Evolutionary conservation across 2,329 filamentous ascomycete species (phyloP).

Genomic region (Fusarium pininemorale): DNA sequence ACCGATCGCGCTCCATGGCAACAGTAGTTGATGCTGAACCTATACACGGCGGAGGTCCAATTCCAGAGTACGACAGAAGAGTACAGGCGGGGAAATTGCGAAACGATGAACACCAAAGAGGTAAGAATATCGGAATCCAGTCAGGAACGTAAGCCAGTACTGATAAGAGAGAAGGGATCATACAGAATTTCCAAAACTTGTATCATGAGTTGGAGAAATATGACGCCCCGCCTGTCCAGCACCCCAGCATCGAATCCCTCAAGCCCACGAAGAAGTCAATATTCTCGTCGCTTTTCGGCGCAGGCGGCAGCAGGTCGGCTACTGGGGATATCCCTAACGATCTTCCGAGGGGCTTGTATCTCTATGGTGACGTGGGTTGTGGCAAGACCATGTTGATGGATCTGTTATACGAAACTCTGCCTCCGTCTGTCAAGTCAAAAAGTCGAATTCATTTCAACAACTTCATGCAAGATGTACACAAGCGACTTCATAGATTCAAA

Average conservation of each 20-base stretch:
- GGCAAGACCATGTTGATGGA: conserved; percentile 99
- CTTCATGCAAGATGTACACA: conserved; percentile 99
- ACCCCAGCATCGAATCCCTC: conserved; percentile 78
- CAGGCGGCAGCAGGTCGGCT: conserved; percentile 50
- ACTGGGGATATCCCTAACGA: conserved; percentile 70
- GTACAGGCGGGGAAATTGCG: conserved; percentile 78
- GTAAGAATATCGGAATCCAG: conserved; percentile 53
- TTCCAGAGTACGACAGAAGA: conserved; percentile 87
- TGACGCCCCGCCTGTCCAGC: conserved; percentile 75
- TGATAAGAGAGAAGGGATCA: conserved; percentile 70
- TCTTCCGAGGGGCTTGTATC: conserved; percentile 88
- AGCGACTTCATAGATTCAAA: conserved; percentile 88
- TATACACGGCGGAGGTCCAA: conserved; percentile 68
- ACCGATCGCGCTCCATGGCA: conserved; percentile 40
- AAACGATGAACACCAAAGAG: conserved; percentile 91
- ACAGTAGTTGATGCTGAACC: conserved; percentile 40
- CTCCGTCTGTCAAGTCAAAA: conserved; percentile 80
- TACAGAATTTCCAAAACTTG: conserved; percentile 87
- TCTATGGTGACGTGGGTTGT: conserved; percentile 95
- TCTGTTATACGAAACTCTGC: conserved; percentile 93
- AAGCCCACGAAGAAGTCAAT: conserved; percentile 64
- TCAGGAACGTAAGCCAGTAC: background rate
- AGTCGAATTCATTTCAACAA: conserved; percentile 98
- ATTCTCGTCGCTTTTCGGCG: conserved; percentile 70
- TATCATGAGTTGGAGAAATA: conserved; percentile 84